Evolutionary conservation across 169 alveolate genomes (phyloP).

Genomic region (Plasmodium billcollinsi): DNA sequence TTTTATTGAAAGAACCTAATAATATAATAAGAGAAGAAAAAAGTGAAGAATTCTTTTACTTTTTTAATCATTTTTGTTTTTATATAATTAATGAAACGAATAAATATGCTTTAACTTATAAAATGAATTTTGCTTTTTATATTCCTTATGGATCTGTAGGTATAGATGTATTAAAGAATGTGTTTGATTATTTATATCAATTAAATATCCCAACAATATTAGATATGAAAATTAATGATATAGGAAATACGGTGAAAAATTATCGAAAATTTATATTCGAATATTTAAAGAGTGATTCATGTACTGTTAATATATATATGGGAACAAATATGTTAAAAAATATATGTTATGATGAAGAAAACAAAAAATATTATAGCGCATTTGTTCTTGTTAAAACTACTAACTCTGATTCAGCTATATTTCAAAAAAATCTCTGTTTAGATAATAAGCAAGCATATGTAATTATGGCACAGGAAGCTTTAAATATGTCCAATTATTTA

Average conservation of each 20-base stretch:
- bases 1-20: slow-evolving; percentile 2
- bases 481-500: slow-evolving; percentile 50
- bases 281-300: slow-evolving; percentile 81
- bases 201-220: slow-evolving; percentile 80
- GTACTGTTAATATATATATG: slow-evolving; percentile 84
- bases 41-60: slow-evolving; percentile 58
- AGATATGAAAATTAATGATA: slow-evolving; percentile 86
- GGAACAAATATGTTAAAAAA: slow-evolving; percentile 83
- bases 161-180: slow-evolving; percentile 83
- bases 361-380: slow-evolving; percentile 71
- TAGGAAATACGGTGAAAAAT: slow-evolving; percentile 85
- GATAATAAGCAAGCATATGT: slow-evolving; percentile 77
- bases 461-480: slow-evolving; percentile 78
- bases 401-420: slow-evolving; percentile 78
- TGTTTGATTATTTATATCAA: slow-evolving; percentile 77
- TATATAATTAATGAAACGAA: slow-evolving; percentile 80
- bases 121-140: slow-evolving; percentile 87
- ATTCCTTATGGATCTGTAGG: slow-evolving; percentile 85
- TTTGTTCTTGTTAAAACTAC: slow-evolving; percentile 83
- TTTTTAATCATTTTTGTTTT: slow-evolving; percentile 80
- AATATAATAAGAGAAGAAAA: slow-evolving; percentile 6
- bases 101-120: slow-evolving; percentile 79
- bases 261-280: slow-evolving; percentile 85
- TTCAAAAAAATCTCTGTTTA: slow-evolving; percentile 78
- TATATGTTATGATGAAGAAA: slow-evolving; percentile 70